A percentile compares a stretch with the other conserved stretches of the same genome.
phyloP scores from a whole-genome alignment of 1,284 basidiomycete genomes.

The Sporisorium graminicola region DNA sequence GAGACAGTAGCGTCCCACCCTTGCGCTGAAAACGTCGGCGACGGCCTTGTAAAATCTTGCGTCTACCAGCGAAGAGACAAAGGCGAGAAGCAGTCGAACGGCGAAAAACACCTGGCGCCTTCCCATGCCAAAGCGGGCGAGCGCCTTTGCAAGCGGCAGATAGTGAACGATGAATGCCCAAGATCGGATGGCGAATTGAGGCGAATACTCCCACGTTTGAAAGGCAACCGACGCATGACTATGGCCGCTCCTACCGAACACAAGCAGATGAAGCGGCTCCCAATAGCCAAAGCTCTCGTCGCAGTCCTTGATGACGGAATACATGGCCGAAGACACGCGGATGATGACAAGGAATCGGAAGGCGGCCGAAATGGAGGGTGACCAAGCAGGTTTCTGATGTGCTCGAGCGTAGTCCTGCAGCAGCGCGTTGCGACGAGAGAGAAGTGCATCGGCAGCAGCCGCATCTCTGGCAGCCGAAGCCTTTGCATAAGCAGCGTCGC shows the following conservation, averaged over 20 bases:
- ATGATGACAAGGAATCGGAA: conserved; percentile 85
- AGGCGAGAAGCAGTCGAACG: conserved; percentile 82
- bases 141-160: conserved; percentile 26
- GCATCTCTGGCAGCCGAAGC: conserved; percentile 38
- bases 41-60: conserved; percentile 86
- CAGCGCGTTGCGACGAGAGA: conserved; percentile 47
- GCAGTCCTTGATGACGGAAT: conserved; percentile 93
- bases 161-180: conserved; percentile 87
- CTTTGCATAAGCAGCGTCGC: conserved; percentile 32
- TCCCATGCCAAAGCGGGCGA: conserved; percentile 29
- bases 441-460: conserved; percentile 37
- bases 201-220: conserved; percentile 98
- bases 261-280: conserved; percentile 93
- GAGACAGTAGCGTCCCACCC: conserved; percentile 90
- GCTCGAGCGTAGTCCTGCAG: conserved; percentile 39
- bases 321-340: conserved; percentile 88
- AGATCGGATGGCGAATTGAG: conserved; percentile 87
- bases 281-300: conserved; percentile 97
- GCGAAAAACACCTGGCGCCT: conserved; percentile 89
- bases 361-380: conserved; percentile 76
- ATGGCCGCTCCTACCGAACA: conserved; percentile 61
- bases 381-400: conserved; percentile 50
- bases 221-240: conserved; percentile 73
- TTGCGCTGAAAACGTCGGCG: conserved; percentile 84
- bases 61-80: conserved; percentile 83